Evolutionary conservation across 371 early-diverging fungal species (phyloP), one percentile per base, ranked within the genome.

Genomic region (Pancytospora philotis): DNA sequence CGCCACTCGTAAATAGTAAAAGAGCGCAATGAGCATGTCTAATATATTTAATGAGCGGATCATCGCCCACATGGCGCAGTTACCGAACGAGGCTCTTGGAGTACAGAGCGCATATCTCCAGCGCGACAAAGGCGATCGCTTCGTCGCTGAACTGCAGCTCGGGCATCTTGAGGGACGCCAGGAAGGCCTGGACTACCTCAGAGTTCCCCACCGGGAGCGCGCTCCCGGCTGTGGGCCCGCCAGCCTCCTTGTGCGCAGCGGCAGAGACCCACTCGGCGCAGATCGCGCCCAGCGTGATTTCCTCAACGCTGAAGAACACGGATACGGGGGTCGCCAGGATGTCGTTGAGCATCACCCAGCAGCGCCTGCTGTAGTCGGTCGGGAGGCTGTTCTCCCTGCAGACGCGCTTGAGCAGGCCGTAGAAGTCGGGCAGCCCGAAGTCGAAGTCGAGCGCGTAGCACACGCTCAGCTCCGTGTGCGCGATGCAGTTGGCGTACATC

Each of bases 291-390:
- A 6, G 28, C 6, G 27, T 13, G 34, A 45, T 2, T 27, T 65
- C 66, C 16, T 61, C 4, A 3, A 2, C 6, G 4, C 35, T 48
- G 25, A 65, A 48, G 45, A 25, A 65, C 48, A 65, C 6, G 4
- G 3, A 3, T 3, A 22, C 3, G 4, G 66, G 66, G 3, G 16
- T 25, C 6, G 8, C 3, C 3, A 39, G n/a, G 10, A 65, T 4
- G 28, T 65, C 66, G 34, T 65, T 65, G 2, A 65, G 16, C 6
- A 65, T 3, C 16, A 38, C 48, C 68, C 68, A 49, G 3, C 13
- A 49, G 8, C 8, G n/a, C 35, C 39, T 38, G 4, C 16, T 4
- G 6, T 38, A 10, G 4, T 6, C n/a, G 19, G 4, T 28, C 3
- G 3, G n/a, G 4, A 52, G 3, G 2, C 35, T 19, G n/a, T 52